phyloP scores from a whole-genome alignment of 140 eudicot species.

The Oenanthe javanica region DNA sequence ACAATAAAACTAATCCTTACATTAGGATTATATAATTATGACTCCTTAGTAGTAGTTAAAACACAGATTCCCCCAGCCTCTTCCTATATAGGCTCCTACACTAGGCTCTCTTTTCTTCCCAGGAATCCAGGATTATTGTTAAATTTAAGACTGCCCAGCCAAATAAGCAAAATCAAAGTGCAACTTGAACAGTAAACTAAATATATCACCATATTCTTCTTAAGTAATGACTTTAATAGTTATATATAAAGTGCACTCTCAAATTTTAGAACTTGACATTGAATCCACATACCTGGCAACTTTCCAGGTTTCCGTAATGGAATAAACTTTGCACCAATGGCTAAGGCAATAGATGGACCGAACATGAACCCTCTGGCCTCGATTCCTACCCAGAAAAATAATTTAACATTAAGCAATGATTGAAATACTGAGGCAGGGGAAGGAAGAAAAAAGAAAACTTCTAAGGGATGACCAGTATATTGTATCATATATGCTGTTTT shows the following conservation, averaged over 20 bases:
- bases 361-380: slow-evolving; percentile 67
- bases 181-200: neutral
- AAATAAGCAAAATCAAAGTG: neutral
- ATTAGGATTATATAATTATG: too few species aligned
- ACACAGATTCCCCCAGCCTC: too few species aligned
- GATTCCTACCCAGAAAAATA: slow-evolving; percentile 28
- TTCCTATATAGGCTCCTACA: too few species aligned
- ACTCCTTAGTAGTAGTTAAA: too few species aligned
- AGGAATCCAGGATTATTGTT: too few species aligned
- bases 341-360: slow-evolving; percentile 54
- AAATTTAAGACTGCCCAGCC: neutral
- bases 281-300: slow-evolving; percentile 35
- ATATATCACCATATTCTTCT: neutral
- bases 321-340: slow-evolving; percentile 61
- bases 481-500: neutral
- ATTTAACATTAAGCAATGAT: neutral
- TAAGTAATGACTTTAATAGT: neutral
- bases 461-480: neutral
- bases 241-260: neutral
- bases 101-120: too few species aligned
- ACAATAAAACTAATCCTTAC: too few species aligned
- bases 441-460: neutral
- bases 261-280: neutral
- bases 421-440: neutral
- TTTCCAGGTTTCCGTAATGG: slow-evolving; percentile 50